Base-by-base conservation (phyloP, 352 stramenopile species). In the Pythium angustatum region DNA sequence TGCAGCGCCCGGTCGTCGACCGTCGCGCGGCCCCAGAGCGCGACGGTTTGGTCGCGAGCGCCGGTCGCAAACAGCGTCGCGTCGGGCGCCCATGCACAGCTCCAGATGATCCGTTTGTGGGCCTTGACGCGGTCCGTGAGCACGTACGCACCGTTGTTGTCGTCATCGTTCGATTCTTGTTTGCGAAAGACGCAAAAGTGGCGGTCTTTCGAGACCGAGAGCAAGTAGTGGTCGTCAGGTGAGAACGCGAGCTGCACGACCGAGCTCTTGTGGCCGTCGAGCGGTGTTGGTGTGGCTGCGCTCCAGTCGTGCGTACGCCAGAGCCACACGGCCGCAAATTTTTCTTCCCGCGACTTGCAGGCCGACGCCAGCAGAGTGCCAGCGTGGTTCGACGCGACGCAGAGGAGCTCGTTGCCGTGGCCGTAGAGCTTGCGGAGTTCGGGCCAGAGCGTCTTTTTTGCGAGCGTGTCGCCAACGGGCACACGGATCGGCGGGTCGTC, bases 81-180 rank as follows among this genome's bases (percentile, higher is more conserved):
- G 62, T 91, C 76, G 5, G 81, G 78, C 5, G 81, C 63, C 85
- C 85, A 94, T 19, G 79, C 80, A 43, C 83, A 92, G 55, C 75
- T 89, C 85, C 85, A 94, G 44, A 94, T 87, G 36, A 91, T 94
- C 7, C 85, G 78, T 49, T 87, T 81, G 63, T 94, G 85, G 14
- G 80, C 79, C 68, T 89, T 92, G 34, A 84, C 62, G 9, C 68
- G 72, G n/a, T 81, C 58, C 8, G 70, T 44, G 10, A 91, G 71
- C 11, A 45, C 47, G 55, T 78, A 94, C 17, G 68, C 65, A 1
- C 71, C 69, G 19, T n/a, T 53, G n/a, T n/a, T n/a, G n/a, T n/a
- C n/a, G n/a, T n/a, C n/a, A n/a, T n/a, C n/a, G n/a, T n/a, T n/a
- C n/a, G n/a, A n/a, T 12, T 40, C 14, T 10, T 65, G 44, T 19